Percentiles rank a stretch among this genome's conserved stretches.
These are phyloP conservation scores for Boletus rubropictus DNA, from an alignment of 768 basidiomycete species.

Conservation along the genomic window DNA sequence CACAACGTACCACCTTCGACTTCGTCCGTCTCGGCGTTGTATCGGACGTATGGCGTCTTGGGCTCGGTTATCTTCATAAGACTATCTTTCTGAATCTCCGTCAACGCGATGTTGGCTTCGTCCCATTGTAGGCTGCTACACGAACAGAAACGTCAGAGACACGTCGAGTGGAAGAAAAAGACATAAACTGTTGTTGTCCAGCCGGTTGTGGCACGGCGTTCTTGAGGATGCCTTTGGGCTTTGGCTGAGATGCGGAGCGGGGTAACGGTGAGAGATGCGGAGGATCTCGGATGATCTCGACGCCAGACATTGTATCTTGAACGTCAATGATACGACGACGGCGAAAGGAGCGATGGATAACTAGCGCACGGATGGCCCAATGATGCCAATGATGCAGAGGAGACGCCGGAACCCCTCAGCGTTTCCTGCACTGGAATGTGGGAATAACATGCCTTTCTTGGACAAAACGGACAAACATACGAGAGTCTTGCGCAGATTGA, in stretches of 20 bases:
- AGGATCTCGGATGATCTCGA: slow-evolving; percentile 36
- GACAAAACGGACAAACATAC: not conserved
- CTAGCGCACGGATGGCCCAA: not conserved
- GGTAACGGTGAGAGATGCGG: slow-evolving; percentile 44
- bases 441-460: slow-evolving; percentile 23
- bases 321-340: not conserved
- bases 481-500: not conserved
- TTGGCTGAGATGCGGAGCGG: slow-evolving; percentile 61
- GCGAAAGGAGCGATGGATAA: not conserved
- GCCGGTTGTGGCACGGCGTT: slow-evolving; percentile 50
- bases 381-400: slow-evolving; percentile 2
- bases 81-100: slow-evolving; percentile 91
- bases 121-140: slow-evolving; percentile 83
- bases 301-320: slow-evolving; percentile 19
- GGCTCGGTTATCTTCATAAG: slow-evolving; percentile 98
- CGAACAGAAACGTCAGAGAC: not conserved
- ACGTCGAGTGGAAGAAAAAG: not conserved
- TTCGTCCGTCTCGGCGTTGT: slow-evolving; percentile 80
- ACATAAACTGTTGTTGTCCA: slow-evolving; percentile 47
- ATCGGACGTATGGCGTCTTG: slow-evolving; percentile 93
- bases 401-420: slow-evolving; percentile 11
- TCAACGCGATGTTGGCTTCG: slow-evolving; percentile 86
- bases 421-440: slow-evolving; percentile 11
- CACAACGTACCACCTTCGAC: slow-evolving; percentile 70
- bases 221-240: slow-evolving; percentile 88